These are phyloP conservation scores for Starmera stellimalicola DNA, from an alignment of 1,139 yeast species.

Conservation along the genomic window DNA sequence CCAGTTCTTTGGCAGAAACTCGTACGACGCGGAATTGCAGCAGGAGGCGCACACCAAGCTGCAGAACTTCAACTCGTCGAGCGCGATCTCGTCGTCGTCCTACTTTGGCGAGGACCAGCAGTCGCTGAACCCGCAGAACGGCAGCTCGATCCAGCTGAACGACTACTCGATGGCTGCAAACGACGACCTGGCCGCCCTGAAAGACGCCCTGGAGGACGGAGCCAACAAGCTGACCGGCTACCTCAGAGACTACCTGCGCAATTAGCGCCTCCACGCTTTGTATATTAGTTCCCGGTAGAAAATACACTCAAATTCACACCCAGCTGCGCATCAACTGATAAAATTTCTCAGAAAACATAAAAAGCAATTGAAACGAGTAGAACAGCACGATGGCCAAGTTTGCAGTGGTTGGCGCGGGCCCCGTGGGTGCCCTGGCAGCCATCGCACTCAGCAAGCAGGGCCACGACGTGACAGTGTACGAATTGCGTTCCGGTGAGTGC, in stretches of 20 bases:
- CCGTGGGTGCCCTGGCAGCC: conserved; percentile 85
- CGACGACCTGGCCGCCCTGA: conserved; percentile 80
- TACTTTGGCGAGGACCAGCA: conserved; percentile 78
- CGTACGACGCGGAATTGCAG: conserved; percentile 69
- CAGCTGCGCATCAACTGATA: no score
- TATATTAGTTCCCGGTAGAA: no score
- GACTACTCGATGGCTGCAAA: conserved; percentile 66
- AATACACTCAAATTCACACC: no score
- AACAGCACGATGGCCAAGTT: no score
- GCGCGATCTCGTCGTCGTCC: conserved; percentile 81
- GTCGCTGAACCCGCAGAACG: conserved; percentile 1
- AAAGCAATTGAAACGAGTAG: no score
- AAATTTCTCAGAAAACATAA: no score
- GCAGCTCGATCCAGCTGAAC: conserved; percentile 23
- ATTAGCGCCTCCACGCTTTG: no score
- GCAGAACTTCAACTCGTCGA: conserved; percentile 76
- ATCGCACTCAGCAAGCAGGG: conserved; percentile 69
- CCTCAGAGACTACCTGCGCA: conserved; percentile 69
- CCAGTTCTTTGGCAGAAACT: conserved; percentile 84
- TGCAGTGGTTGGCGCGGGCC: conserved; percentile 74
- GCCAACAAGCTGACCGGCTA: conserved; percentile 76
- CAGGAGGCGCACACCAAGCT: conserved; percentile 73
- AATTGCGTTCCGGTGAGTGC: conserved; percentile 37
- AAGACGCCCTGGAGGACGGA: conserved; percentile 86
- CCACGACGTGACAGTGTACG: conserved; percentile 63